Percentiles rank a stretch among this genome's conserved stretches.
Evolutionary conservation across 1,284 basidiomycete genomes (phyloP).

Genomic region (Microbotryum intermedium): DNA sequence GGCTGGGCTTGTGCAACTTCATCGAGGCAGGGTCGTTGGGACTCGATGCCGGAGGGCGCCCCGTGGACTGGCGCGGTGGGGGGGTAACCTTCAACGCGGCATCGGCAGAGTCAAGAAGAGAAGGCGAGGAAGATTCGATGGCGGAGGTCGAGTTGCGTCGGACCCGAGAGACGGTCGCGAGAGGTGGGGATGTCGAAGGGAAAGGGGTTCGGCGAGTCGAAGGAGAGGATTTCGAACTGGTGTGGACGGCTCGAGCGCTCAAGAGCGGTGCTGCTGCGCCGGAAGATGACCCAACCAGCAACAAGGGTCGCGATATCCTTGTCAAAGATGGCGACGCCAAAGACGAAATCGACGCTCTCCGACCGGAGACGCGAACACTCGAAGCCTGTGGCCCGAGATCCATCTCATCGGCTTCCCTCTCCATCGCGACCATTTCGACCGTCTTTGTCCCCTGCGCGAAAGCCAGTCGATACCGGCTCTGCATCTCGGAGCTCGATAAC

Average conservation of each 20-base stretch:
- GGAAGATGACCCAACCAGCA: too few relatives aligned
- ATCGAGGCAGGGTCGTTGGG: neutral
- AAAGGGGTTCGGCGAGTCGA: neutral
- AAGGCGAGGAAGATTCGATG: neutral
- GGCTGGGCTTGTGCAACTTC: neutral
- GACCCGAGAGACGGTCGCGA: neutral
- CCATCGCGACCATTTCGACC: neutral
- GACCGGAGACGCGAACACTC: slow-evolving; percentile 5
- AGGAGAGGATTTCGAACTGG: neutral
- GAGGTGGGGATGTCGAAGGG: slow-evolving; percentile 2
- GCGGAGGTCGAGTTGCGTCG: slow-evolving; percentile 19
- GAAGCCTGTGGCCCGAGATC: slow-evolving; percentile 11
- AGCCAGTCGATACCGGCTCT: slow-evolving; percentile 21
- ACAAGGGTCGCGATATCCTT: too few relatives aligned
- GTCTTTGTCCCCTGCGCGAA: slow-evolving; percentile 11
- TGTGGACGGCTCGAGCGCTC: neutral
- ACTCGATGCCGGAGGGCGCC: too few relatives aligned
- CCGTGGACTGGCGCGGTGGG: too few relatives aligned
- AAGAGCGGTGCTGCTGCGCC: neutral
- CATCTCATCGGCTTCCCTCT: slow-evolving; percentile 20
- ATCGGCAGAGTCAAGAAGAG: too few relatives aligned
- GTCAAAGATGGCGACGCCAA: neutral
- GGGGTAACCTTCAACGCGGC: too few relatives aligned
- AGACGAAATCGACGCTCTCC: slow-evolving; percentile 18
- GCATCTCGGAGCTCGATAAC: slow-evolving; percentile 19